These are phyloP conservation scores for Eucalyptus cloeziana DNA, from an alignment of 345 rosid genomes.

Conservation along the genomic window DNA sequence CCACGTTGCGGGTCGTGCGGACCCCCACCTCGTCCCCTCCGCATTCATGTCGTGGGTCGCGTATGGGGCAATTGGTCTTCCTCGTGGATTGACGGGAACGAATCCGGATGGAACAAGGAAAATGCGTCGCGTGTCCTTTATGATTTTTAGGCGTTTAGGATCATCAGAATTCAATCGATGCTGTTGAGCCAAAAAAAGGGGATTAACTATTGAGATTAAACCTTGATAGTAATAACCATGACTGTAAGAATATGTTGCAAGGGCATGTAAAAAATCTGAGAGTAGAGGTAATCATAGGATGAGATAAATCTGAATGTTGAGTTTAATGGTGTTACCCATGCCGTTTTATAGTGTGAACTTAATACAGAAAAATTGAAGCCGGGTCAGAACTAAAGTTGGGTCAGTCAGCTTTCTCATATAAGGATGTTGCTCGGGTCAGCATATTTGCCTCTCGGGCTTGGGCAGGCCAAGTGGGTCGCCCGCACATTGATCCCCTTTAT, in stretches of 20 bases:
- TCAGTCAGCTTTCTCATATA: neutral
- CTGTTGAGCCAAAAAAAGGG: neutral
- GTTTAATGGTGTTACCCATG: neutral
- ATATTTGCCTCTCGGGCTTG: neutral
- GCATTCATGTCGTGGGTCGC: neutral
- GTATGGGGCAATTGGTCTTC: neutral
- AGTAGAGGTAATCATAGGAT: neutral
- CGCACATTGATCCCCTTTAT: neutral
- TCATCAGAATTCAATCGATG: neutral
- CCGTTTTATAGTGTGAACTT: neutral
- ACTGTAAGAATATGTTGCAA: neutral
- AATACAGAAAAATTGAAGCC: neutral
- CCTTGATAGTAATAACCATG: neutral
- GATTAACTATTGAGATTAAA: neutral
- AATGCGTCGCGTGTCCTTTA: neutral
- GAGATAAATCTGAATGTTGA: neutral
- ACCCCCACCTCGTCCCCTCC: neutral
- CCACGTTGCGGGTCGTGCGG: neutral
- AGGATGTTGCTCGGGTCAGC: neutral
- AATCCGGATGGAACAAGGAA: neutral
- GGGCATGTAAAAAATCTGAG: neutral
- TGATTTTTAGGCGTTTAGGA: neutral
- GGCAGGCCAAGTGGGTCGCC: neutral
- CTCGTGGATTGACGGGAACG: neutral
- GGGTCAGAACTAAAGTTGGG: neutral